phyloP scores from a whole-genome alignment of 2,329 filamentous ascomycete genomes.

The Arthrobotrys pseudoclavata region DNA sequence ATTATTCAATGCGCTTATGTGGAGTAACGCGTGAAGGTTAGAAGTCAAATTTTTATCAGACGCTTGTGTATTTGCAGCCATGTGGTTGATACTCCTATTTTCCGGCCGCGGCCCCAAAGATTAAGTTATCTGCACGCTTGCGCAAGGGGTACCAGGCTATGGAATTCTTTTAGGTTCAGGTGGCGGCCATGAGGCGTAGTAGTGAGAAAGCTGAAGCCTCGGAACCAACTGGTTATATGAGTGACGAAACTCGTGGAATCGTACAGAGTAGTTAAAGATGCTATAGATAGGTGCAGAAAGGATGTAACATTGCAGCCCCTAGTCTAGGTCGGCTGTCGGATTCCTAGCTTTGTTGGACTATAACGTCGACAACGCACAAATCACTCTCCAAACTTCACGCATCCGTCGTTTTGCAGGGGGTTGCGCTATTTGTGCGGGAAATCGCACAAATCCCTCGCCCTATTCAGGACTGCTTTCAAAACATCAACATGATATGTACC shows the following conservation, averaged over 20 bases:
- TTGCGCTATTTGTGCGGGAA: background rate
- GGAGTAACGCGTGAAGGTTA: background rate
- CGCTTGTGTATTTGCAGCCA: background rate
- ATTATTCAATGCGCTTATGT: background rate
- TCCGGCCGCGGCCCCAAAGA: background rate
- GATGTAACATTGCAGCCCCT: no score
- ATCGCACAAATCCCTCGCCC: background rate
- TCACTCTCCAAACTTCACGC: background rate
- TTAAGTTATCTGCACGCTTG: background rate
- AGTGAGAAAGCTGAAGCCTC: no score
- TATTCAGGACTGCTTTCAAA: no score
- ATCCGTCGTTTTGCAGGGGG: background rate
- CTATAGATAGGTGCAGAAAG: no score
- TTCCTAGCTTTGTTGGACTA: background rate
- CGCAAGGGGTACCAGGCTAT: no score
- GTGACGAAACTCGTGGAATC: no score
- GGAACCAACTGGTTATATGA: no score
- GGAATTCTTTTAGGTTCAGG: no score
- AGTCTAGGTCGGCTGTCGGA: no score
- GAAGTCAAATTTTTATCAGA: background rate
- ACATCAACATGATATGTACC: no score
- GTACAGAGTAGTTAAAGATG: no score
- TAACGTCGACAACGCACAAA: background rate
- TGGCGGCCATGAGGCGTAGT: no score
- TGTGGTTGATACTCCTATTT: background rate